A percentile compares a stretch with the other conserved stretches of the same genome.
These are phyloP conservation scores for Cryptococcus sp. DNA, from an alignment of 1,284 basidiomycete species.

Conservation along the genomic window DNA sequence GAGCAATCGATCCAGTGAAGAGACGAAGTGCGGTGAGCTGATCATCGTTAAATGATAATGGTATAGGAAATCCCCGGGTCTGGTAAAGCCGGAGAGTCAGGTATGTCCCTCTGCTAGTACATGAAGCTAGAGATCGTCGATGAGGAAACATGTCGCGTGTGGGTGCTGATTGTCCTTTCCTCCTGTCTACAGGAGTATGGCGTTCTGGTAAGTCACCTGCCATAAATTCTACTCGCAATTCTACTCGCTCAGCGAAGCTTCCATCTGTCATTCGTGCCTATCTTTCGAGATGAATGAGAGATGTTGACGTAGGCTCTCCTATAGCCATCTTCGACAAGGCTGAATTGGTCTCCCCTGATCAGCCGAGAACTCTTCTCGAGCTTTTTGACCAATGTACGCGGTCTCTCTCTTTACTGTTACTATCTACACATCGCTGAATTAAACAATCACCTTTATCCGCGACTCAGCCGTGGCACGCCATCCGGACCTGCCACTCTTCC, in stretches of 20 bases:
- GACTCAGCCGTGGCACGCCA: slow-evolving; percentile 43
- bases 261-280: background rate
- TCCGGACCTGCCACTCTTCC: slow-evolving; percentile 40
- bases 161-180: too few species aligned
- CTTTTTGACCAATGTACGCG: slow-evolving; percentile 50
- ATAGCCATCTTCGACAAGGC: slow-evolving; percentile 30
- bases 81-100: slow-evolving; percentile 8
- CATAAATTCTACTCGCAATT: background rate
- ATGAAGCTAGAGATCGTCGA: too few species aligned
- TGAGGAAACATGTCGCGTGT: too few species aligned
- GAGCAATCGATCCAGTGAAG: too few species aligned
- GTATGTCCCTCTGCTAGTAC: slow-evolving; percentile 1
- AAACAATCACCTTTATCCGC: background rate
- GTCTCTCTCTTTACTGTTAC: background rate
- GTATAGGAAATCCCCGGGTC: background rate
- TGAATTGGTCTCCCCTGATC: slow-evolving; percentile 20
- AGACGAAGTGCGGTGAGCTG: background rate
- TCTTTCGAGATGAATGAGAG: background rate
- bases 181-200: too few species aligned
- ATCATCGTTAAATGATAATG: background rate
- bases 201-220: background rate
- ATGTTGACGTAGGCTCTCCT: background rate
- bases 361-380: slow-evolving; percentile 44
- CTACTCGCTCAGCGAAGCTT: background rate
- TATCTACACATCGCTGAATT: background rate